Percentiles rank a stretch among this genome's conserved stretches.
phyloP scores from a whole-genome alignment of 495 filamentous ascomycete genomes.

The Penicillium tannophilum region DNA sequence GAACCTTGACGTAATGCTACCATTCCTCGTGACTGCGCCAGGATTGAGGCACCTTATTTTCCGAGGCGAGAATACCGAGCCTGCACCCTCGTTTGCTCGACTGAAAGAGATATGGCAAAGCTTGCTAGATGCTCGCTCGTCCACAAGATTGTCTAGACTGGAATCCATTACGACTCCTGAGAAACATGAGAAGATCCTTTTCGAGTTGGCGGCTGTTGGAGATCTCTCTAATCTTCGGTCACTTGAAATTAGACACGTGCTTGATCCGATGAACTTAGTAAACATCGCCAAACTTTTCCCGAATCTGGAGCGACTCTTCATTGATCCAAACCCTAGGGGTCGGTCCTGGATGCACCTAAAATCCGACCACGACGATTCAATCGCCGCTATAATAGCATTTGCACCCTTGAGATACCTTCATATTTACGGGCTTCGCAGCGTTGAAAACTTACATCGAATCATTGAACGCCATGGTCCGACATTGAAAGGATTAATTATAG shows the following conservation, averaged over 20 bases:
- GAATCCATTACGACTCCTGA: too few relatives aligned
- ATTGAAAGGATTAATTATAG: conserved; percentile 16
- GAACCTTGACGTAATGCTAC: not conserved
- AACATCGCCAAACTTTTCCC: not conserved
- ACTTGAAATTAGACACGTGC: not conserved
- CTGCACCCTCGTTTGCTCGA: not conserved
- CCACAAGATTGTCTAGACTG: not conserved
- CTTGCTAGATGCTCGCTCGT: not conserved
- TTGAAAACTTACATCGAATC: conserved; percentile 5
- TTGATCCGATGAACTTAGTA: not conserved
- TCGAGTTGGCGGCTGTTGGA: not conserved
- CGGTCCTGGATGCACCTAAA: too few relatives aligned
- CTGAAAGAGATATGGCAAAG: not conserved
- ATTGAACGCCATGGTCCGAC: conserved; percentile 15
- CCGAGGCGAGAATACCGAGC: too few relatives aligned
- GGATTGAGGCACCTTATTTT: not conserved
- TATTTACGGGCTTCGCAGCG: not conserved
- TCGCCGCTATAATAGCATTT: conserved; percentile 13
- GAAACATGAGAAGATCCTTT: too few relatives aligned
- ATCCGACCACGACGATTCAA: not conserved
- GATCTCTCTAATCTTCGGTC: not conserved
- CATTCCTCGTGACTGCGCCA: not conserved
- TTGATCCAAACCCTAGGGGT: not conserved
- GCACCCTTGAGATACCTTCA: conserved; percentile 13
- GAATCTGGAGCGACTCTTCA: not conserved